Percentiles rank a stretch among this genome's conserved stretches.
Conservation (phyloP, 208 protist species). For the Lotmaria passim region DNA sequence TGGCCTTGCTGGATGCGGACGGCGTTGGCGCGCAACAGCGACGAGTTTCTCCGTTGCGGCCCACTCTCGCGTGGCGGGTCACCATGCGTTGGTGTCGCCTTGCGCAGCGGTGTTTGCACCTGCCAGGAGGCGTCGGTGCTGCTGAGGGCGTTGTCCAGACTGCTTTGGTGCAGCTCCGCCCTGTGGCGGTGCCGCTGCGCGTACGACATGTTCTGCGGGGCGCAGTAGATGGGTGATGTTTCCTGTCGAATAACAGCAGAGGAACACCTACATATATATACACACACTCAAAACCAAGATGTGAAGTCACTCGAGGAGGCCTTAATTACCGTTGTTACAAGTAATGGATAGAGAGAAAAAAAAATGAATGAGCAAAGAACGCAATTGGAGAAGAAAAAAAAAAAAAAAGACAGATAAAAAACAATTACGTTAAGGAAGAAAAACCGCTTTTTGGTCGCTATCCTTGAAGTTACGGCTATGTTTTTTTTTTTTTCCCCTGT, state of each 20-base stretch:
- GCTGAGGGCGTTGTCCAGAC: not conserved
- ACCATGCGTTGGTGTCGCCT: not conserved
- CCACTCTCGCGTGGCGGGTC: not conserved
- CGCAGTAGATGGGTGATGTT: not conserved
- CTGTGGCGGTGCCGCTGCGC: slow-evolving; percentile 17
- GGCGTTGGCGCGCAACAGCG: slow-evolving; percentile 2
- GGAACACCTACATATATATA: not conserved
- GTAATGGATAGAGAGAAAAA: too few relatives aligned
- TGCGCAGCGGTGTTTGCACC: not conserved
- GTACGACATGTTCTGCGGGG: slow-evolving; percentile 12
- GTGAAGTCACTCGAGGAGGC: too few relatives aligned
- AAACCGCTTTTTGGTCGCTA: too few relatives aligned
- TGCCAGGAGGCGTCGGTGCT: not conserved
- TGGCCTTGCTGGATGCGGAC: slow-evolving; percentile 9
- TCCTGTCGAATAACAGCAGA: too few relatives aligned
- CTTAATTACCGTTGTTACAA: too few relatives aligned
- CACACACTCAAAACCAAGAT: too few relatives aligned
- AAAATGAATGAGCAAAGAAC: too few relatives aligned
- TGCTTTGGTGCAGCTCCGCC: slow-evolving; percentile 15
- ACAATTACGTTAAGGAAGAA: too few relatives aligned
- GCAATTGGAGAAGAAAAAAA: too few relatives aligned
- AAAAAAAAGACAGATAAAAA: too few relatives aligned
- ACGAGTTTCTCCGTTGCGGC: not conserved
- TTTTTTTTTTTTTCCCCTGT: too few relatives aligned
- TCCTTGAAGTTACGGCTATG: too few relatives aligned